Base-by-base conservation (phyloP, 257 asterid species). In the Primulina tabacum region DNA sequence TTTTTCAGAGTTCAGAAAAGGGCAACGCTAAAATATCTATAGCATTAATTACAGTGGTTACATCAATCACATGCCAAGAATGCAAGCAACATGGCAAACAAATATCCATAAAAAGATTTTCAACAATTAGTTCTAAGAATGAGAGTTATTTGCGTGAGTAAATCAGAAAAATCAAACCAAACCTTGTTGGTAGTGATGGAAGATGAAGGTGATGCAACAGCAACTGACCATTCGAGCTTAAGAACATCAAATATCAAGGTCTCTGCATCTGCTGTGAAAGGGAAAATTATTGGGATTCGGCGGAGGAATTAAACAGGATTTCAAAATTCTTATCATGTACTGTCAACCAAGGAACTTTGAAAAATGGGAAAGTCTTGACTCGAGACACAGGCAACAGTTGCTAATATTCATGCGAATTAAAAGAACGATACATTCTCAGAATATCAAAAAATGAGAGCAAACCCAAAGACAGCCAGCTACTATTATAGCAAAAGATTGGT, bases 111-210 rank as follows among this genome's bases (percentile, higher is more conserved):
- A 8, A n/a, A 37, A 63, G 9, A 24, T 43, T 43, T 10, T 43
- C 55, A 68, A 18, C 43, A 58, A 21, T 70, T 35, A 68, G 55
- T 43, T 64, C 3, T 52, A 53, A 69, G 69, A 67, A 63, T 68
- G 47, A 33, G 9, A 55, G n/a, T 28, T 47, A 50, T 55, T 61
- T 70, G 70, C 20, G 68, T 61, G 75, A 66, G 66, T 69, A 68
- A 8, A 70, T 60, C 10, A 74, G 77, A 75, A 57, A 65, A 28
- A 47, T 9, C 29, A 43, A 69, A 68, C 37, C 69, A 62, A 71
- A 94, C 99, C 99, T 94, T 94, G 85, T 80, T 89, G 67, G 87
- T 84, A 62, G 96, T 88, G 76, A 91, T 79, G 67, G 97, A 94
- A 79, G 96, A 89, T 64, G 88, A 76, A 35, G 90, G 90, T 59